Conservation (phyloP, 192 early-diverging fungal species). For the Backusella liffmaniae region DNA sequence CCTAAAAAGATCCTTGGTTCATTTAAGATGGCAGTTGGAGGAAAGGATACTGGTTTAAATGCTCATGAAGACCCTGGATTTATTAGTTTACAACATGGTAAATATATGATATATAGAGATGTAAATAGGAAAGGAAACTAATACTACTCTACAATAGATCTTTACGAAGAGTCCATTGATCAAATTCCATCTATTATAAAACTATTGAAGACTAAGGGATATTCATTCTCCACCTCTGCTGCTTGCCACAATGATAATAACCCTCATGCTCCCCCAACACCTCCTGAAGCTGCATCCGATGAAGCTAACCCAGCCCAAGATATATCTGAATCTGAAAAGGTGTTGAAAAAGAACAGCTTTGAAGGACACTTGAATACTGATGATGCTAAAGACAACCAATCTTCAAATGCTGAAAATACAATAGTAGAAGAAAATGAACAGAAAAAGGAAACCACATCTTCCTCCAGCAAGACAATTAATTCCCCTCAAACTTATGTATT, state of each 20-base stretch:
- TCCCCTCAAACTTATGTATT: not conserved
- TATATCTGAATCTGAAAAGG: not conserved
- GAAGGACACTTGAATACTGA: not conserved
- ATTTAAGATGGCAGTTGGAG: conserved; percentile 13
- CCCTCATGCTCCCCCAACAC: not conserved
- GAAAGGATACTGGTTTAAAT: conserved; percentile 24
- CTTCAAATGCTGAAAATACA: not conserved
- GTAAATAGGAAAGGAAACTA: not conserved
- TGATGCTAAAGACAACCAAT: too few relatives aligned
- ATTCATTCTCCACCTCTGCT: not conserved
- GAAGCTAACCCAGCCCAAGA: not conserved
- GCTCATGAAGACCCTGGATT: conserved; percentile 33
- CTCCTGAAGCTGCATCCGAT: not conserved
- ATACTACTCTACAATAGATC: conserved; percentile 9
- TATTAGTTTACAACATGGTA: conserved; percentile 40
- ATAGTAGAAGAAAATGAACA: not conserved
- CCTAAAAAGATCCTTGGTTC: conserved; percentile 13
- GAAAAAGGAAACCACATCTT: not conserved
- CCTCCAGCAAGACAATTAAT: not conserved
- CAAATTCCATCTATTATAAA: conserved; percentile 11
- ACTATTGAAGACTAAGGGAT: not conserved
- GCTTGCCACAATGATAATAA: conserved; percentile 5
- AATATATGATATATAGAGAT: not conserved
- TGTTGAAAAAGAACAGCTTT: not conserved
- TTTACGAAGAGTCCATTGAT: conserved; percentile 15